phyloP scores from a whole-genome alignment of 768 basidiomycete genomes.

The Boletus bicolor region DNA sequence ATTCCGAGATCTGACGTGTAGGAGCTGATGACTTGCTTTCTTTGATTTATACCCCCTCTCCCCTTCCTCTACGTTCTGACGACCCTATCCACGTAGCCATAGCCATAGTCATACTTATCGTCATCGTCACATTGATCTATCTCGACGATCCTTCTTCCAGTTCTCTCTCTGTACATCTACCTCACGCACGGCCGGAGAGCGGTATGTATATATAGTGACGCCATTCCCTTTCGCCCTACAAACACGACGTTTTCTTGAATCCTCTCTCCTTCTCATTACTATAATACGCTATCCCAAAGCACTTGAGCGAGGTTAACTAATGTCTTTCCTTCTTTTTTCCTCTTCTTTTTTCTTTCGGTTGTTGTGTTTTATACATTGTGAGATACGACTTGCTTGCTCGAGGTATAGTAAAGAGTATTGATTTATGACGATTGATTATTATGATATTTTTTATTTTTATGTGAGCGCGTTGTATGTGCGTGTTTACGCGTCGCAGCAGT shows the following conservation, averaged over 20 bases:
- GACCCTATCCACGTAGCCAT: neutral
- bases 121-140: neutral
- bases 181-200: slow-evolving; percentile 6
- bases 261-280: neutral
- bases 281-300: slow-evolving; percentile 1
- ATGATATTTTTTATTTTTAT: neutral
- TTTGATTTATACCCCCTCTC: neutral
- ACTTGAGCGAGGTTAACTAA: slow-evolving; percentile 8
- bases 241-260: neutral
- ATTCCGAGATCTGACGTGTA: slow-evolving; percentile 18
- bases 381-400: neutral
- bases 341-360: neutral
- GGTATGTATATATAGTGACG: slow-evolving; percentile 13
- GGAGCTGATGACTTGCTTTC: neutral
- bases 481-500: slow-evolving; percentile 26
- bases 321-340: neutral
- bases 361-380: neutral
- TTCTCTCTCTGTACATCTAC: slow-evolving; percentile 6
- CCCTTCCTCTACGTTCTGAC: neutral
- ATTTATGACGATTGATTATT: neutral
- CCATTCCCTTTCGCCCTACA: neutral
- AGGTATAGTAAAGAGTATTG: too few species aligned
- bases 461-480: slow-evolving; percentile 20
- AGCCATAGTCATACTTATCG: neutral
- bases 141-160: neutral